Evolutionary conservation across 2,329 filamentous ascomycete species (phyloP).

Genomic region (Atkinsonella hypoxylon): DNA sequence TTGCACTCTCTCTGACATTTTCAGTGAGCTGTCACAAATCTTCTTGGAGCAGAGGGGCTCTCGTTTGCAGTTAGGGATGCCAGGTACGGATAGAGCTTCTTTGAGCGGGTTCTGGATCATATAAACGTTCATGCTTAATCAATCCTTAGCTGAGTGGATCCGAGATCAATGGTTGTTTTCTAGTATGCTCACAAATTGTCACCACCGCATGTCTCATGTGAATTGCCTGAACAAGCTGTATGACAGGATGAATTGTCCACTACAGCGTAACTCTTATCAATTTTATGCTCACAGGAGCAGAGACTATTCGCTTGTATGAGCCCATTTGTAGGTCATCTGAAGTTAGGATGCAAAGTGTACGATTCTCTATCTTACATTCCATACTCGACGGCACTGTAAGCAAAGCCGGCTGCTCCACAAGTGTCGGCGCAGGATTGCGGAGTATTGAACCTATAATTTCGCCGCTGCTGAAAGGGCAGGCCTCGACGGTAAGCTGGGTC

Average conservation of each 20-base stretch:
- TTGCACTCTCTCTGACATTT: constrained; percentile 15
- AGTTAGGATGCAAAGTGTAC: not conserved
- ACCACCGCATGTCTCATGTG: not conserved
- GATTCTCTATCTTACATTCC: constrained; percentile 3
- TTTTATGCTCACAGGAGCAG: not conserved
- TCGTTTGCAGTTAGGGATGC: constrained; percentile 11
- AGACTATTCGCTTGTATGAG: not conserved
- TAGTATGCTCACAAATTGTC: not conserved
- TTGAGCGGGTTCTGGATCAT: not conserved
- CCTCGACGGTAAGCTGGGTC: not conserved
- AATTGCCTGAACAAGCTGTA: not conserved
- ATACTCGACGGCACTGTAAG: constrained; percentile 7
- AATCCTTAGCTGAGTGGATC: no score
- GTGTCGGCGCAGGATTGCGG: constrained; percentile 10
- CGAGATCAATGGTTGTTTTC: no score
- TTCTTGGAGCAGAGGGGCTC: constrained; percentile 16
- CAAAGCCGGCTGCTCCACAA: constrained; percentile 10
- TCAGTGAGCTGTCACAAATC: constrained; percentile 34
- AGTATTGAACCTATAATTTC: not conserved
- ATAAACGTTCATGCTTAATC: not conserved
- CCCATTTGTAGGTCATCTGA: rapidly evolving
- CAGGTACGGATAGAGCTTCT: constrained; percentile 3
- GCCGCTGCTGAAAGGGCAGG: not conserved
- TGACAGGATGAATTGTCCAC: not conserved
- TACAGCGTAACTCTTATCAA: not conserved